Percentiles rank a stretch among this genome's conserved stretches.
These are phyloP conservation scores for Phyllosticta ampelicida DNA, from an alignment of 2,329 filamentous ascomycete genomes.

Conservation along the genomic window DNA sequence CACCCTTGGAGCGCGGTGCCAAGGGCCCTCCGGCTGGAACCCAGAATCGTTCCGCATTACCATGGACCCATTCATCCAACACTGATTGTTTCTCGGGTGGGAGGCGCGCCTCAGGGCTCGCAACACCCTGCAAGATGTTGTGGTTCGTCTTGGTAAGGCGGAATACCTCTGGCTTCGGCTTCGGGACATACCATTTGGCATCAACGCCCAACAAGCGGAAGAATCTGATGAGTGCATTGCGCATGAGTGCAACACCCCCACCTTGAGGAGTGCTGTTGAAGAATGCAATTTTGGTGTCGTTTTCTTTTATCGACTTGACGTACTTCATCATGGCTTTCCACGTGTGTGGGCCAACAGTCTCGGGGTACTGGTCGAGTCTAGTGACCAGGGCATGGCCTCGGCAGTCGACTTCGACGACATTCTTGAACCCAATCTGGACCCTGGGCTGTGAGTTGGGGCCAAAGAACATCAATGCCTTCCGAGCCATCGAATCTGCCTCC, in stretches of 20 bases:
- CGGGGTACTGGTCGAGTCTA: slow-evolving; percentile 46
- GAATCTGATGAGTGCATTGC: slow-evolving; percentile 66
- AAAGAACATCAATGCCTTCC: slow-evolving; percentile 68
- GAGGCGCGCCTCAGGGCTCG: slow-evolving; percentile 53
- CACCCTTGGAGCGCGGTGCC: slow-evolving; percentile 52
- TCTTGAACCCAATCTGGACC: slow-evolving; percentile 54
- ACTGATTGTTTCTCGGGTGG: slow-evolving; percentile 48
- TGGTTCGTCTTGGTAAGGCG: slow-evolving; percentile 79
- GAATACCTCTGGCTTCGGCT: slow-evolving; percentile 69
- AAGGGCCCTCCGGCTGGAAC: slow-evolving; percentile 57
- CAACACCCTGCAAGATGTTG: slow-evolving; percentile 78
- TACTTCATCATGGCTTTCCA: slow-evolving; percentile 57
- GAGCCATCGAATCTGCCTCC: slow-evolving; percentile 69
- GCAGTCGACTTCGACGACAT: slow-evolving; percentile 60
- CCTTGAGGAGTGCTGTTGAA: slow-evolving; percentile 74
- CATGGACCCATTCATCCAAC: slow-evolving; percentile 61
- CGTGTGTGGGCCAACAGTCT: slow-evolving; percentile 50
- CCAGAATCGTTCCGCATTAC: slow-evolving; percentile 70
- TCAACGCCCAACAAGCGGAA: slow-evolving; percentile 56
- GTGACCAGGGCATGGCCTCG: slow-evolving; percentile 53
- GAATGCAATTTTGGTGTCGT: slow-evolving; percentile 61
- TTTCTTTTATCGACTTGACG: slow-evolving; percentile 50
- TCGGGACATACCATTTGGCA: slow-evolving; percentile 67
- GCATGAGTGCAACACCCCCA: slow-evolving; percentile 74
- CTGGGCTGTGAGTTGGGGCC: slow-evolving; percentile 61